These are phyloP conservation scores for Cryptosporidium bovis DNA, from an alignment of 169 alveolate genomes.

Conservation along the genomic window DNA sequence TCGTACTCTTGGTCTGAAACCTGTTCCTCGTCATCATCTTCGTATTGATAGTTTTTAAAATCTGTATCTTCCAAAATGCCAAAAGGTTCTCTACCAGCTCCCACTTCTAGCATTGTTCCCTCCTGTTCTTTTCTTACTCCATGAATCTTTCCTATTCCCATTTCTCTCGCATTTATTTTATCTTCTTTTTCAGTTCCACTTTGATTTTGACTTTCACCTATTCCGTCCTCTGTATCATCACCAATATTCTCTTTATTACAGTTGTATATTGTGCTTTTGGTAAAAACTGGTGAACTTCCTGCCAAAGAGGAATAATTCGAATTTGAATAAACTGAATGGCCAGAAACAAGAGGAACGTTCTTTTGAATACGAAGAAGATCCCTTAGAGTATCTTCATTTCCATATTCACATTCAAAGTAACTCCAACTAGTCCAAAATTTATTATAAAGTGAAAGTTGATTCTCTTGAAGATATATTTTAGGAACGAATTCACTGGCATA, in stretches of 20 bases:
- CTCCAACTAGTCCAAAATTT: conserved; percentile 60
- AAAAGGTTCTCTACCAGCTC: neutral
- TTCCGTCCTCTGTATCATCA: too few species aligned
- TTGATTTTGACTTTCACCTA: too few species aligned
- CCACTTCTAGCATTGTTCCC: neutral
- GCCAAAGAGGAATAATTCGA: too few species aligned
- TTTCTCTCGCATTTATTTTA: too few species aligned
- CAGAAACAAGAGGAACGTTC: conserved; percentile 34
- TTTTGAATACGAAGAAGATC: conserved; percentile 43
- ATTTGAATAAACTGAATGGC: neutral
- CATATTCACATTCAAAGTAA: conserved; percentile 53
- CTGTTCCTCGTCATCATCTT: neutral
- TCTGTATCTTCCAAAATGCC: neutral
- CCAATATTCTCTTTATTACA: too few species aligned
- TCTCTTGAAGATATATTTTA: conserved; percentile 29
- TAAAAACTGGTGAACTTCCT: too few species aligned
- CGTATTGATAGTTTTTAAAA: neutral
- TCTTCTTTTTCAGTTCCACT: too few species aligned
- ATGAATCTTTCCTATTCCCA: neutral
- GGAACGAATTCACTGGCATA: conserved; percentile 54
- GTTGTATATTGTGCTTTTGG: too few species aligned
- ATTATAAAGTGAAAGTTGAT: neutral
- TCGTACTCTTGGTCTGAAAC: neutral
- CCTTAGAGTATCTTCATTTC: conserved; percentile 60
- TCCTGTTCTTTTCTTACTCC: neutral